These are phyloP conservation scores for Candida khao-thaluensis DNA, from an alignment of 805 yeast genomes.

Conservation along the genomic window DNA sequence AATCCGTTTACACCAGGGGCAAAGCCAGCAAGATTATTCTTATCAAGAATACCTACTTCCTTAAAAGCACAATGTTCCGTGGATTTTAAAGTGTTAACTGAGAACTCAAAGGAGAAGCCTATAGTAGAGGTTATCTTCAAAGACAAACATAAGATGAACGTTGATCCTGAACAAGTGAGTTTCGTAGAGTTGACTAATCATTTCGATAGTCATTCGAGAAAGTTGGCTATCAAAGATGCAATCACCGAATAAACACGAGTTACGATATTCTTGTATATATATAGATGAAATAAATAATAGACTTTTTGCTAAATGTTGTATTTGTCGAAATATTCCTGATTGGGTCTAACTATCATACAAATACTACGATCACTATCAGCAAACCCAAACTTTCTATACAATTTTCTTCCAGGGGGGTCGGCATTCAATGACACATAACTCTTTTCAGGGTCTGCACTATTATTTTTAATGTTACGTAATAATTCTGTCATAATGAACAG, in stretches of 20 bases:
- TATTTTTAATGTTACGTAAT: slow-evolving; percentile 4
- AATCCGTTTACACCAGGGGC: slow-evolving; percentile 76
- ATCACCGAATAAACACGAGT: slow-evolving; percentile 30
- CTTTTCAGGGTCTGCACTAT: neutral
- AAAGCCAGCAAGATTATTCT: slow-evolving; percentile 74
- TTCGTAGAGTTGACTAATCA: slow-evolving; percentile 62
- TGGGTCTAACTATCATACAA: neutral
- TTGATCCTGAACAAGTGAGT: slow-evolving; percentile 58
- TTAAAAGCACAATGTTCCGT: slow-evolving; percentile 58
- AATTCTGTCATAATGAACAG: slow-evolving; percentile 2
- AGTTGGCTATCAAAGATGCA: slow-evolving; percentile 71
- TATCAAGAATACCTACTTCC: slow-evolving; percentile 77
- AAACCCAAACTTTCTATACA: slow-evolving; percentile 8
- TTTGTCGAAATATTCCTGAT: neutral
- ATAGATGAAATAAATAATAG: slow-evolving; percentile 6
- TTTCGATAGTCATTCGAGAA: slow-evolving; percentile 82
- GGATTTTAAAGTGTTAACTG: slow-evolving; percentile 59
- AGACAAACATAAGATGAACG: slow-evolving; percentile 69
- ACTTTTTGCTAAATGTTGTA: neutral
- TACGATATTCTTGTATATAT: slow-evolving; percentile 13
- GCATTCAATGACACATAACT: slow-evolving; percentile 8
- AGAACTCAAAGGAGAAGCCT: slow-evolving; percentile 48
- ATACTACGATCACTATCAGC: neutral
- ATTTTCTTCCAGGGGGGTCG: slow-evolving; percentile 10
- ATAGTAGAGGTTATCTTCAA: slow-evolving; percentile 71